These are phyloP conservation scores for Mrakia hoshinonis DNA, from an alignment of 768 basidiomycete species.

Conservation along the genomic window DNA sequence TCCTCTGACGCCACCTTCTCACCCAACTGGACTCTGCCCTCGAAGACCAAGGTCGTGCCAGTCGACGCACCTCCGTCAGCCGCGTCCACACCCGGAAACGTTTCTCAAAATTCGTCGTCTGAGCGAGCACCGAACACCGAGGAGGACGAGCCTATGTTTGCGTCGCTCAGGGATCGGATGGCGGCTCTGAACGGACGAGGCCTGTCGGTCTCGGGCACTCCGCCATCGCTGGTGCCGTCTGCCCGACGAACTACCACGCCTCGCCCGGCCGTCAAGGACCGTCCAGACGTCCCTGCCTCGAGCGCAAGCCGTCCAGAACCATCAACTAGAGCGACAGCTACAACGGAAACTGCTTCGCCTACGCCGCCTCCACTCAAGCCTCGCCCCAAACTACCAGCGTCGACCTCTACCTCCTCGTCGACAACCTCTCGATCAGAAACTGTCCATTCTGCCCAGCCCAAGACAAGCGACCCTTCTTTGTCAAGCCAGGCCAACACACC, in stretches of 20 bases:
- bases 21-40: neutral
- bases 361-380: neutral
- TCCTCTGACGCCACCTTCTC: neutral
- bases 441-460: neutral
- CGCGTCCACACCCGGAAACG: neutral
- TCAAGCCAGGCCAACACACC: neutral
- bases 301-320: neutral
- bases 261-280: neutral
- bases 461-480: neutral
- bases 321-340: neutral
- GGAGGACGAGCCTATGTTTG: neutral
- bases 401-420: neutral
- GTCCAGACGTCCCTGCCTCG: neutral
- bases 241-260: no score
- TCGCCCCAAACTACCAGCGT: neutral
- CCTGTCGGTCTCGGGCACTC: neutral
- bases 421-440: neutral
- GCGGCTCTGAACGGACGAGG: conserved; percentile 14
- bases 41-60: neutral
- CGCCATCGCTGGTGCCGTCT: neutral
- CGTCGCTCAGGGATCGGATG: conserved; percentile 14
- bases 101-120: neutral
- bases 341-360: neutral
- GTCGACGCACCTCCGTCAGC: neutral
- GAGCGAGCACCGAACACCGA: neutral